phyloP scores from a whole-genome alignment of 1,284 basidiomycete species.

The Tremellales sp. region DNA sequence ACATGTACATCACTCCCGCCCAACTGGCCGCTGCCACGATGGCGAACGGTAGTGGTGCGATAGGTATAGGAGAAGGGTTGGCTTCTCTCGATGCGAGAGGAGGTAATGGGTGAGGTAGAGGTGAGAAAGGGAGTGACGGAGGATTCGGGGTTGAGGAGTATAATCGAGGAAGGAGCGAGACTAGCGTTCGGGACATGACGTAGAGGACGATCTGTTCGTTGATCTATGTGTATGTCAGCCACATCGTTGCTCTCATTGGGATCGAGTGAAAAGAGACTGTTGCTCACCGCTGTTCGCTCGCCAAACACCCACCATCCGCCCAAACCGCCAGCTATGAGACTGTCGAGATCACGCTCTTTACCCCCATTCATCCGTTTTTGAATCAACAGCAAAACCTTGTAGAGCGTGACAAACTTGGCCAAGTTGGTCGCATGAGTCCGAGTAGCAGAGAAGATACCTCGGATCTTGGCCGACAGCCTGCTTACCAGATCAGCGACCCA shows the following conservation, averaged over 20 bases:
- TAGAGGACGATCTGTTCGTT: slow-evolving; percentile 99
- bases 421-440: slow-evolving; percentile 65
- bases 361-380: slow-evolving; percentile 76
- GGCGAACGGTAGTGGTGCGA: slow-evolving; percentile 75
- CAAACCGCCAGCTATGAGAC: slow-evolving; percentile 87
- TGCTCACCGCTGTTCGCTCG: slow-evolving; percentile 69
- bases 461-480: slow-evolving; percentile 40
- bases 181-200: slow-evolving; percentile 80
- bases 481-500: background rate
- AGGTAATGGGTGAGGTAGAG: slow-evolving; percentile 39
- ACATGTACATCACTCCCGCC: slow-evolving; percentile 98
- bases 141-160: slow-evolving; percentile 41
- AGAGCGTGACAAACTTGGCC: slow-evolving; percentile 87
- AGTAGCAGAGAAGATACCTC: slow-evolving; percentile 77
- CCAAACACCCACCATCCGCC: slow-evolving; percentile 94
- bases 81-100: slow-evolving; percentile 34
- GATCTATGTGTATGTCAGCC: slow-evolving; percentile 51
- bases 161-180: slow-evolving; percentile 75
- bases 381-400: slow-evolving; percentile 79
- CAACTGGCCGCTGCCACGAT: slow-evolving; percentile 85
- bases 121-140: slow-evolving; percentile 33
- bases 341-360: slow-evolving; percentile 73
- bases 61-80: slow-evolving; percentile 65
- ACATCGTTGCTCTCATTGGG: background rate
- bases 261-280: background rate